phyloP scores from a whole-genome alignment of 768 basidiomycete genomes.

The Hypholoma sublateritium region DNA sequence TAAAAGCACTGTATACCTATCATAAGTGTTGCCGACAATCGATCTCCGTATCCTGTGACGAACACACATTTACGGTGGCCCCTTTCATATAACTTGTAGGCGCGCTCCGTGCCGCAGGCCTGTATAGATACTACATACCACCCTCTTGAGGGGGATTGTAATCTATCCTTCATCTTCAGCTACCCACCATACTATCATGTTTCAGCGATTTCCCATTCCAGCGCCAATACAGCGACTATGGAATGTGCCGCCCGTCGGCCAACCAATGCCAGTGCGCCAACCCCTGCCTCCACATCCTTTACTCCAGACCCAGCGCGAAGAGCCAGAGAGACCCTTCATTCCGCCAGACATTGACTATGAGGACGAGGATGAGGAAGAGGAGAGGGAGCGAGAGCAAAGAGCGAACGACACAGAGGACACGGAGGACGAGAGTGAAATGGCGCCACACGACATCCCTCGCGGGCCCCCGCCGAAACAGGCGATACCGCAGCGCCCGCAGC shows the following conservation, averaged over 20 bases:
- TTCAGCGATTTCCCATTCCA: not conserved
- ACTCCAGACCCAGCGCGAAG: conserved; percentile 7
- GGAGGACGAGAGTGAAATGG: conserved; percentile 5
- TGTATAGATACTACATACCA: too few species aligned
- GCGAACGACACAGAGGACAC: conserved; percentile 4
- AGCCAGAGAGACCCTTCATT: conserved; percentile 16
- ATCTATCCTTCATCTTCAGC: not conserved
- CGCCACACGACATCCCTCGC: not conserved
- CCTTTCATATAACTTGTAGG: not conserved
- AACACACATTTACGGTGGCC: not conserved
- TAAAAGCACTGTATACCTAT: not conserved
- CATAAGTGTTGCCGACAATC: conserved; percentile 6
- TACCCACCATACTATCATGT: not conserved
- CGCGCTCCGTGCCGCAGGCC: too few species aligned
- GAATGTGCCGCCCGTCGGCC: not conserved
- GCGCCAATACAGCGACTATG: not conserved
- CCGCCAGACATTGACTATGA: conserved; percentile 8
- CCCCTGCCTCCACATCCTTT: conserved; percentile 6
- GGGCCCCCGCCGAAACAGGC: not conserved
- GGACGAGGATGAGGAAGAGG: not conserved
- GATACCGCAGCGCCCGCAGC: not conserved
- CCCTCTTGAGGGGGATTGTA: not conserved
- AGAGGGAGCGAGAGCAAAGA: not conserved
- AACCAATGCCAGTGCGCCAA: conserved; percentile 5
- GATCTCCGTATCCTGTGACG: conserved; percentile 4